Evolutionary conservation across 805 yeast species (phyloP), one percentile per base, ranked within the genome.

Genomic region (Ogataea trehalophila): DNA sequence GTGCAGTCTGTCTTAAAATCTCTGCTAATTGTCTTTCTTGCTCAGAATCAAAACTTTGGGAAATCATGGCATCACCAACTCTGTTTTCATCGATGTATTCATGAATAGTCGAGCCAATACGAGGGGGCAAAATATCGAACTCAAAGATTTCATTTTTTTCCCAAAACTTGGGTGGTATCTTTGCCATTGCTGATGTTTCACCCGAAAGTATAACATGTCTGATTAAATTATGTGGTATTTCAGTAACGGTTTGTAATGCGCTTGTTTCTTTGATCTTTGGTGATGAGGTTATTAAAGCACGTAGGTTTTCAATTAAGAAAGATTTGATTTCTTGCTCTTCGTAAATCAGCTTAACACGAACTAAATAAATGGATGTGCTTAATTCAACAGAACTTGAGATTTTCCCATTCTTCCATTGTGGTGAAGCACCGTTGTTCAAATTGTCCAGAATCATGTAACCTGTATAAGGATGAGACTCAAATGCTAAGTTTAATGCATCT

Each of bases 51-150:
- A 56, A 16, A 33, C 59, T 52, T 23, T 53, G 53, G 14, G 52
- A 48, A 39, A 62, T 50, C 43, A 76, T 61, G 4, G 74, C 72
- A 5, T 73, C 66, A 1, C 76, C 73, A 41, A 77, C 67, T 18
- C 73, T 55, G 37, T 72, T 70, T 42, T 73, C 76, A 55, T 77
- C 79, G 16, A 77, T 72, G 54, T 72, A 71, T 49, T 74, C 70
- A 23, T 68, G 59, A 34, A 75, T 61, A n/a, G 62, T 60, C 1
- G 69, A 75, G 18, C 81, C 79, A 7, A 66, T 64, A 17, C 56
- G 57, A 1, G 95, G 94, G 2, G 95, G 91, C 20, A 86, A 61
- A 2, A 84, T 76, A 62, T 86, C 95, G 59, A 76, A 86, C 54
- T 86, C 95, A 58, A 70, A 80, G 15, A 81, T 73, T 46, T 83